Conservation (phyloP, 2,329 filamentous ascomycete species). For the Rhexocercosporidium sp. region DNA sequence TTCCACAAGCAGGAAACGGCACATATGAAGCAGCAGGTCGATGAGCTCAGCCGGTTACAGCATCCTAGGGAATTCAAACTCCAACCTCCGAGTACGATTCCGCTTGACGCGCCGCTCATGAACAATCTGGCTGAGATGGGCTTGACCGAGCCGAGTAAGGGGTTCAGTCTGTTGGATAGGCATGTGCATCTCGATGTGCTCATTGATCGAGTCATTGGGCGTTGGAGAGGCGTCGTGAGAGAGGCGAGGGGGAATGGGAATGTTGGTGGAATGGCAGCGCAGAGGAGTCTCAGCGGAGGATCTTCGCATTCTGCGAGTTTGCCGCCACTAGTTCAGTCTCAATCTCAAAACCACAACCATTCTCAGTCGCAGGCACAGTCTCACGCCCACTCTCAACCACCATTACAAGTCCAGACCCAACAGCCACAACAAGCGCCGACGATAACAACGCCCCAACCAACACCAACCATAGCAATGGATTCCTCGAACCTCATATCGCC, state of each 20-base stretch:
- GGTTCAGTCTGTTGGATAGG: slow-evolving; percentile 55
- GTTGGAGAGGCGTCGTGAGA: slow-evolving; percentile 67
- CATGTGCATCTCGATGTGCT: slow-evolving; percentile 57
- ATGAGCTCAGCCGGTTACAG: slow-evolving; percentile 62
- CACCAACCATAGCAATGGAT: slow-evolving; percentile 13
- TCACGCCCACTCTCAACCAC: slow-evolving; percentile 2
- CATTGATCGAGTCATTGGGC: slow-evolving; percentile 60
- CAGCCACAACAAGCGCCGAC: not conserved
- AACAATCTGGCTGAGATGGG: slow-evolving; percentile 53
- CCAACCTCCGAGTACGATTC: slow-evolving; percentile 56
- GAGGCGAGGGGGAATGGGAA: slow-evolving; percentile 48
- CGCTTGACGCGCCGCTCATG: slow-evolving; percentile 56
- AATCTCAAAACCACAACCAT: slow-evolving; percentile 9
- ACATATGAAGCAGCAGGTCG: slow-evolving; percentile 62
- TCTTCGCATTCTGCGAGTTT: slow-evolving; percentile 18
- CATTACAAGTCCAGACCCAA: not conserved
- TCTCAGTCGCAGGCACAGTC: slow-evolving; percentile 10
- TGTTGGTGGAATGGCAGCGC: slow-evolving; percentile 53
- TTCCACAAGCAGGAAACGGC: slow-evolving; percentile 55
- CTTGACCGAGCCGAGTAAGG: slow-evolving; percentile 48
- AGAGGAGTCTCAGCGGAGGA: slow-evolving; percentile 50
- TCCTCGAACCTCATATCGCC: not conserved
- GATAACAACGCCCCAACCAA: not conserved
- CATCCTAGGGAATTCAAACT: slow-evolving; percentile 65
- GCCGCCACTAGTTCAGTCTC: slow-evolving; percentile 5